phyloP scores from a whole-genome alignment of 148 eudicot genomes.

The Silene latifolia region DNA sequence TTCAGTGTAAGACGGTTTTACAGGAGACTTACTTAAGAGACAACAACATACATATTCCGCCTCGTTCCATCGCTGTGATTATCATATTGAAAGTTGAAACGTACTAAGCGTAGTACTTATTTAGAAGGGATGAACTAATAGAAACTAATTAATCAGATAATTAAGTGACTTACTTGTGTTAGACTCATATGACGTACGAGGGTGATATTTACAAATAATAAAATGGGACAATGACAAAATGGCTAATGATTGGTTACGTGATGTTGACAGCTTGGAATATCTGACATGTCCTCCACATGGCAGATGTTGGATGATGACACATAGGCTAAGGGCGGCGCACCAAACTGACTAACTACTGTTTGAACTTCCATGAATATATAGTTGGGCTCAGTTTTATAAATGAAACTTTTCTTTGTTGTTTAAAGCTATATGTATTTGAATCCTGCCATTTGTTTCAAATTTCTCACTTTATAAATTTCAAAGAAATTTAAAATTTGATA shows the following conservation, averaged over 20 bases:
- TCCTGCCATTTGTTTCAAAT: too few relatives aligned
- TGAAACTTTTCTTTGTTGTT: too few relatives aligned
- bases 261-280: slow-evolving; percentile 29
- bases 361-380: slow-evolving; percentile 2
- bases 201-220: slow-evolving; percentile 19
- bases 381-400: neutral
- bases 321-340: slow-evolving; percentile 63
- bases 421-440: too few relatives aligned
- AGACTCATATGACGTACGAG: slow-evolving; percentile 32
- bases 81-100: neutral
- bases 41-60: too few relatives aligned
- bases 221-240: slow-evolving; percentile 3
- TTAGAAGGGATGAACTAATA: too few relatives aligned
- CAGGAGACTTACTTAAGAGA: too few relatives aligned
- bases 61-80: too few relatives aligned
- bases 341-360: slow-evolving; percentile 41
- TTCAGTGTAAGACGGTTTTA: too few relatives aligned
- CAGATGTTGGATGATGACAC: slow-evolving; percentile 25
- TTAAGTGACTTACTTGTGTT: slow-evolving; percentile 31
- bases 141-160: too few relatives aligned
- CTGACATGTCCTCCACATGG: slow-evolving; percentile 42
- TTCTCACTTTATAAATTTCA: too few relatives aligned
- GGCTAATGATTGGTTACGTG: slow-evolving; percentile 31
- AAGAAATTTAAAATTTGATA: too few relatives aligned
- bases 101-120: neutral